These are phyloP conservation scores for Paecilomyces formosus DNA, from an alignment of 2,329 filamentous ascomycete species.

Conservation along the genomic window DNA sequence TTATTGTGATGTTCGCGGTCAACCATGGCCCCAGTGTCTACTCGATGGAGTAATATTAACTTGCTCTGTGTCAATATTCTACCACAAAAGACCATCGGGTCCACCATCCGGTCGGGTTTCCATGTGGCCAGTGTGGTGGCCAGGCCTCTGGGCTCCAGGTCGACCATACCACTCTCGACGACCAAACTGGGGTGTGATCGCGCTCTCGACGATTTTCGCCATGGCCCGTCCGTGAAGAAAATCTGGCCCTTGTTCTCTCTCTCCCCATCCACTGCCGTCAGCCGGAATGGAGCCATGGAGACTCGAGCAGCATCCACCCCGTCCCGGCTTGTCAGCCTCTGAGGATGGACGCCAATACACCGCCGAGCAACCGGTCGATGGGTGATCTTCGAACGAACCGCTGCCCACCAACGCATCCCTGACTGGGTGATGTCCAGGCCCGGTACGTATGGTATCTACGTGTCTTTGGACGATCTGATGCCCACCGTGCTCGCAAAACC, in stretches of 20 bases:
- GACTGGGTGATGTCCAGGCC: background rate
- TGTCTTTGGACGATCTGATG: background rate
- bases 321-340: background rate
- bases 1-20: background rate
- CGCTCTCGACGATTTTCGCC: background rate
- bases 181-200: background rate
- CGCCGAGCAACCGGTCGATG: background rate
- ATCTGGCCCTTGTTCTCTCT: background rate
- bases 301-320: background rate
- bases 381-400: background rate
- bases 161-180: background rate
- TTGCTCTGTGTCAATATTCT: background rate
- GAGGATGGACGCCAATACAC: background rate
- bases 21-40: background rate
- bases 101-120: background rate
- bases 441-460: background rate
- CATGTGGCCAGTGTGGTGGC: background rate
- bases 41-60: background rate
- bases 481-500: background rate
- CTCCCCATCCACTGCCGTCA: background rate
- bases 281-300: background rate
- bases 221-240: background rate
- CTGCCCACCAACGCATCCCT: background rate
- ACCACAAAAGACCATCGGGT: background rate
- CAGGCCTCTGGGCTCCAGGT: background rate